These are phyloP conservation scores for Fistulinella staudtii DNA, from an alignment of 1,284 basidiomycete genomes.

Conservation along the genomic window DNA sequence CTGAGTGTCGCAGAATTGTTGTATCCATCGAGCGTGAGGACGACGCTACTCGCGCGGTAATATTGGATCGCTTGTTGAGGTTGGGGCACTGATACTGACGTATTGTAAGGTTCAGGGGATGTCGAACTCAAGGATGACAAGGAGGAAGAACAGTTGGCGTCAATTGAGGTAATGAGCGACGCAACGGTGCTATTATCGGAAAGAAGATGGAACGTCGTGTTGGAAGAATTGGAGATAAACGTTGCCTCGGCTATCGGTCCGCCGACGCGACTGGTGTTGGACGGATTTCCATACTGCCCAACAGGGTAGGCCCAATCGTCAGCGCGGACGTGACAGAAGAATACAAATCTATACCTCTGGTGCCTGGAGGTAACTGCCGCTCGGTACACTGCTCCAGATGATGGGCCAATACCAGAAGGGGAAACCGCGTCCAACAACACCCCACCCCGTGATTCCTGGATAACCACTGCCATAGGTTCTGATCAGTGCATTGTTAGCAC, in stretches of 20 bases:
- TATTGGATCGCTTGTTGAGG: slow-evolving; percentile 40
- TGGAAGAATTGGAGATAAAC: slow-evolving; percentile 40
- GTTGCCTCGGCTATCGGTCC: slow-evolving; percentile 49
- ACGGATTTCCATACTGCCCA: slow-evolving; percentile 49
- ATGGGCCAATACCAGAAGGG: slow-evolving; percentile 39
- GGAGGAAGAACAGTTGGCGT: slow-evolving; percentile 43
- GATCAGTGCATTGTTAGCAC: slow-evolving; percentile 1
- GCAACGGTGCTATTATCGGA: slow-evolving; percentile 55
- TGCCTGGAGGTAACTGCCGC: slow-evolving; percentile 15
- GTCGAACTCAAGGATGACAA: slow-evolving; percentile 22
- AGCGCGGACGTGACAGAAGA: neutral
- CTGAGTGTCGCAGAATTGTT: slow-evolving; percentile 37
- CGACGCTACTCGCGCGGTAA: slow-evolving; percentile 38
- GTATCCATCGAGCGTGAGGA: slow-evolving; percentile 43
- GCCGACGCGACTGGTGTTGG: slow-evolving; percentile 56
- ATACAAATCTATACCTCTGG: slow-evolving; percentile 16
- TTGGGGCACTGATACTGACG: slow-evolving; percentile 13
- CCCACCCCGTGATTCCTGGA: slow-evolving; percentile 27
- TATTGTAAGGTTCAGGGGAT: slow-evolving; percentile 20
- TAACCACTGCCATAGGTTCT: slow-evolving; percentile 41
- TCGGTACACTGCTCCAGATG: slow-evolving; percentile 22
- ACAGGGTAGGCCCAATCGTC: neutral
- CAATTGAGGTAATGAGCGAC: slow-evolving; percentile 46
- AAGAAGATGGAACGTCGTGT: slow-evolving; percentile 48
- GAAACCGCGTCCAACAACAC: slow-evolving; percentile 33